Conservation (phyloP, 441 rosid genomes). For the Isatis lusitanica region DNA sequence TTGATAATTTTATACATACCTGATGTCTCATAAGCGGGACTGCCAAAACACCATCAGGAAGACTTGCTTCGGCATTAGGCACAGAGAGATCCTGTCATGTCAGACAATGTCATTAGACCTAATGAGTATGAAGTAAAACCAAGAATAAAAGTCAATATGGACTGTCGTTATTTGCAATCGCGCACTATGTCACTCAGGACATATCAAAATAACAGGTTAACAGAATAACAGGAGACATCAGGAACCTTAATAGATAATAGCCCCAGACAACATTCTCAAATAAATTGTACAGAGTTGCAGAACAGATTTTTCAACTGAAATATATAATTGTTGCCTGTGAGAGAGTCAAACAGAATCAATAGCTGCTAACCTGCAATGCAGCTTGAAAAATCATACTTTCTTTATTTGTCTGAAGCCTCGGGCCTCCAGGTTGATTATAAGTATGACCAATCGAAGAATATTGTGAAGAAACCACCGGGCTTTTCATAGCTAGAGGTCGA, state of each 20-base stretch:
- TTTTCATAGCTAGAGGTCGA: constrained; percentile 38
- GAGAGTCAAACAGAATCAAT: not conserved
- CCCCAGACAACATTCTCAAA: constrained; percentile 9
- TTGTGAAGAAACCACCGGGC: constrained; percentile 33
- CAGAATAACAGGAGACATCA: not conserved
- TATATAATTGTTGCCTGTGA: not conserved
- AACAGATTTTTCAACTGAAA: not conserved
- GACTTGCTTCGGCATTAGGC: constrained; percentile 74
- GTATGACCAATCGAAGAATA: constrained; percentile 35
- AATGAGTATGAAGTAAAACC: constrained; percentile 5
- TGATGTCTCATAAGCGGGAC: constrained; percentile 94
- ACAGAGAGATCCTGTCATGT: constrained; percentile 75
- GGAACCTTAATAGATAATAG: constrained; percentile 5
- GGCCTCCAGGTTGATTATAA: constrained; percentile 39
- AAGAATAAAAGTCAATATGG: not conserved
- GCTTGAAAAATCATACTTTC: constrained; percentile 61
- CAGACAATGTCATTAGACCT: constrained; percentile 28
- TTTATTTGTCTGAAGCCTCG: constrained; percentile 49
- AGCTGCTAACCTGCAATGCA: constrained; percentile 78
- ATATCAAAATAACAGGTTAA: not conserved
- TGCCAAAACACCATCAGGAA: constrained; percentile 78
- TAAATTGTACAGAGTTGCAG: constrained; percentile 1
- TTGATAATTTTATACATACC: constrained; percentile 45
- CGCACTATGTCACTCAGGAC: not conserved
- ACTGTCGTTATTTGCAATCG: not conserved